Evolutionary conservation across 2,329 filamentous ascomycete species (phyloP), one percentile per base, ranked within the genome.

Genomic region (Ramularia endophylla): DNA sequence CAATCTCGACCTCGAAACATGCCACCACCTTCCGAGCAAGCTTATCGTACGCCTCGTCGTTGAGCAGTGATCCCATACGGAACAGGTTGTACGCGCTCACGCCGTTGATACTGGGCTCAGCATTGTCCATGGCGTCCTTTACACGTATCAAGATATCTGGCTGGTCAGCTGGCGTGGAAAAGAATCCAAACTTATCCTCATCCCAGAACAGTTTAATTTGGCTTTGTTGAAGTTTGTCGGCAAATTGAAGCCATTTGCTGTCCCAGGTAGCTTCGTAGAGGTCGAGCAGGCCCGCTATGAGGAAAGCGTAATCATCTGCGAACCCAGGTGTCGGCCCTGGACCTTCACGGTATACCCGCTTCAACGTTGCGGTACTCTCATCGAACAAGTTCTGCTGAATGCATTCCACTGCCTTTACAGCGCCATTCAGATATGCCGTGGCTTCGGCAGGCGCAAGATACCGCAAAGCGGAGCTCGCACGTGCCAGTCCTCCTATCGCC

Each of bases 111-210:
- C 87, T 92, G 1, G 92, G 92, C 46, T 92, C 83, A 1, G 87
- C 83, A 4, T 87, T 87, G 63, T 98, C 92, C 76, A 95, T 95
- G 50, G 88, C 92, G 48, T 94, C 87, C 66, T 98, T 98, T 36
- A 95, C 76, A 17, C 90, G 83, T 46, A 97, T 77, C 44, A 95
- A 82, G 19, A 83, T 75, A 55, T 88, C 79, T 0, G 80, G 69
- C 8, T 82, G 79, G 30, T 73, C 65, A 9, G 70, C 66, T 4
- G 74, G 67, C 1, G 84, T 88, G 4, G 80, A 81, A 67, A 85
- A 92, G 72, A 90, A 92, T 22, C 77, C 86, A 36, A 54, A 55
- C 44, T 65, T 48, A 54, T 65, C 65, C 3, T 69, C 60, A 53
- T 95, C 88, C 66, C 86, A 86, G 69, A 97, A 97, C 12, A 85